These are phyloP conservation scores for Carex parvula DNA, from an alignment of 176 grass and related monocot species.

Conservation along the genomic window DNA sequence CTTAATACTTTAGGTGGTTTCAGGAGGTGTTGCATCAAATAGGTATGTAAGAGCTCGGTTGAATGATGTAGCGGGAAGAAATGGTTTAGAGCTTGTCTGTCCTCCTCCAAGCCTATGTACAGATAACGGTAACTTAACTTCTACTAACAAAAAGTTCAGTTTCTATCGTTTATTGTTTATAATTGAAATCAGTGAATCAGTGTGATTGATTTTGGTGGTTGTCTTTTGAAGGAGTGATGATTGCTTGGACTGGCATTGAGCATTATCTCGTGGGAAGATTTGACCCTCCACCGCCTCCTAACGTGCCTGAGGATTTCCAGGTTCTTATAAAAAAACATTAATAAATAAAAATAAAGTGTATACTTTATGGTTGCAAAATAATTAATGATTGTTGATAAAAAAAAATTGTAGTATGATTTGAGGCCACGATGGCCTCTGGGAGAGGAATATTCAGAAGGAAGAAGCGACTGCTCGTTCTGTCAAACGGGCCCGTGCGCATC, in stretches of 20 bases:
- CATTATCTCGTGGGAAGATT: constrained; percentile 80
- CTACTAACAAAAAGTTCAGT: background rate
- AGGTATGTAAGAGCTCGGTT: constrained; percentile 66
- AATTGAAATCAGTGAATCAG: constrained; percentile 4
- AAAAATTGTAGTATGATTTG: constrained; percentile 55
- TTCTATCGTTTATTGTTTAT: background rate
- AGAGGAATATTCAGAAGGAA: constrained; percentile 78
- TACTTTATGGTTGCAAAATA: background rate
- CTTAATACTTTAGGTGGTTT: constrained; percentile 64
- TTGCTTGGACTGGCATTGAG: constrained; percentile 98
- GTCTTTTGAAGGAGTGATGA: constrained; percentile 72
- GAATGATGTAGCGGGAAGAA: constrained; percentile 50
- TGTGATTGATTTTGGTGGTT: constrained; percentile 5
- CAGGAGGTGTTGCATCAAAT: constrained; percentile 96
- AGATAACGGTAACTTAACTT: constrained; percentile 68
- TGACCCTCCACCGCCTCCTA: constrained; percentile 61
- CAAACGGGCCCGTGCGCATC: constrained; percentile 69
- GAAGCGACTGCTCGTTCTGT: constrained; percentile 61
- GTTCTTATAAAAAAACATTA: constrained; percentile 7
- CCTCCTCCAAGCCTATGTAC: constrained; percentile 94
- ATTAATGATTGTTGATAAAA: background rate
- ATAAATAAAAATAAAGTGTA: too few species aligned
- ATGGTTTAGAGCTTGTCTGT: constrained; percentile 58
- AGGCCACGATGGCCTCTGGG: constrained; percentile 87
- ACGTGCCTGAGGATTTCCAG: constrained; percentile 84